Evolutionary conservation across 2,329 filamentous ascomycete species (phyloP).

Genomic region (Aplosporella prunicola): DNA sequence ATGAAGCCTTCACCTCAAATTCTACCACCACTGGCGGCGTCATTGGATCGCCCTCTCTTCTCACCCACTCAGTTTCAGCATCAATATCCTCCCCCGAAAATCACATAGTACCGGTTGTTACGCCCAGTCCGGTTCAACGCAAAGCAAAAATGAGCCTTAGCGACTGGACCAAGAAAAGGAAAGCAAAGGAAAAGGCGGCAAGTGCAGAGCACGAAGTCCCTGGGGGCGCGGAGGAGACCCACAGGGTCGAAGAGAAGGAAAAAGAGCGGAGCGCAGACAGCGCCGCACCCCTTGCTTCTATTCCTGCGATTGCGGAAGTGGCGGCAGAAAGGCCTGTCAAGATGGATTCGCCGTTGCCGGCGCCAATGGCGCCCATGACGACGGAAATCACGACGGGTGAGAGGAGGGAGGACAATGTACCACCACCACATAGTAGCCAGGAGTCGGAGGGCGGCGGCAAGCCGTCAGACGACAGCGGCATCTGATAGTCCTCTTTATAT

Average conservation of each 20-base stretch:
- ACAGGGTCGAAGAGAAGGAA: slow-evolving; percentile 1
- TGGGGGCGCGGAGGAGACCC: not conserved
- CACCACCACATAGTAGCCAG: too few species aligned
- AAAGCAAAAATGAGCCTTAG: slow-evolving; percentile 11
- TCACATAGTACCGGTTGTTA: slow-evolving; percentile 1
- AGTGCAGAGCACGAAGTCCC: slow-evolving; percentile 5
- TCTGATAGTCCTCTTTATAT: too few species aligned
- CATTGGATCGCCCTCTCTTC: slow-evolving; percentile 21
- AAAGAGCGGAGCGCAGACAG: slow-evolving; percentile 1
- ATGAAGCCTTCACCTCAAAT: slow-evolving; percentile 19
- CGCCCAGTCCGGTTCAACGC: slow-evolving; percentile 8
- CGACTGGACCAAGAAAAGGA: slow-evolving; percentile 10
- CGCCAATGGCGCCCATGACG: not conserved
- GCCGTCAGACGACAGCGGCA: too few species aligned
- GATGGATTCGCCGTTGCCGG: too few species aligned
- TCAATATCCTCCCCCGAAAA: slow-evolving; percentile 4
- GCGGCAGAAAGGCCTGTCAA: not conserved
- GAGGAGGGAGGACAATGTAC: too few species aligned
- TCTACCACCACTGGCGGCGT: slow-evolving; percentile 16
- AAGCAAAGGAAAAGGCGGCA: too few species aligned
- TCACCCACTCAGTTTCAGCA: slow-evolving; percentile 3
- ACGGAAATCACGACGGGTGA: not conserved
- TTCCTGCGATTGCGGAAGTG: not conserved
- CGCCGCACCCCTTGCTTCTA: not conserved
- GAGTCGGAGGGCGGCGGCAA: too few species aligned